Evolutionary conservation across 2,329 filamentous ascomycete species (phyloP), one percentile per base, ranked within the genome.

Genomic region (Pseudogymnoascus sp.): DNA sequence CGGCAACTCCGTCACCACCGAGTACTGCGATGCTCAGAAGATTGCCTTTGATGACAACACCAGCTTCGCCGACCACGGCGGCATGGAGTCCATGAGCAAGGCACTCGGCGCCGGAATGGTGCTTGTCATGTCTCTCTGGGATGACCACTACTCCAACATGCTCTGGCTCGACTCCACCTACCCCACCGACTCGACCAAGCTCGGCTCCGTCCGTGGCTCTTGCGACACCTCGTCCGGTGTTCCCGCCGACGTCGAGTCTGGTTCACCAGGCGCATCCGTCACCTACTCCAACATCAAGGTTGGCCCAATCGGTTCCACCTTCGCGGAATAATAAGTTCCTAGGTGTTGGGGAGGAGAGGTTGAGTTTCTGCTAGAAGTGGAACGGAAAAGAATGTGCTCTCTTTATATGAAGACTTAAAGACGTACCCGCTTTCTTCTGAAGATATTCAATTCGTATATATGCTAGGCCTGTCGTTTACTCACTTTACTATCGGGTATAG

Each of bases 111-210:
- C 77, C 28, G 84, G 83, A 35, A 85, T 87, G 81, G 84, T 86
- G 37, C 77, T 88, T 9, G 84, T 86, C 66, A 78, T 88, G 77
- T 80, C 77, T 16, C 74, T 85, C 62, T 82, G 79, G 79, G 72
- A 76, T 62, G 76, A 78, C 64, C 81, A 88, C 74, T 73, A 80
- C 63, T 75, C 81, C 68, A 80, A 86, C 75, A 90, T 90, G 86
- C 80, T 87, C 68, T 90, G 88, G 88, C 81, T 91, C 67, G 87
- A 90, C 77, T 82, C 81, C 63, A 81, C 76, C 70, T 87, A 81
- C 77, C 86, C 86, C 57, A 75, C 76, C 63, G 70, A 74, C 64
- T 67, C 74, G 28, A 77, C 75, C 59, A 65, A 63, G 2, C 76
- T 76, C 28, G 83, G 84, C 65, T 72, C 76, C 62, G 74, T 74